phyloP scores from a whole-genome alignment of 148 eudicot species.

The Salicornia ramosissima region DNA sequence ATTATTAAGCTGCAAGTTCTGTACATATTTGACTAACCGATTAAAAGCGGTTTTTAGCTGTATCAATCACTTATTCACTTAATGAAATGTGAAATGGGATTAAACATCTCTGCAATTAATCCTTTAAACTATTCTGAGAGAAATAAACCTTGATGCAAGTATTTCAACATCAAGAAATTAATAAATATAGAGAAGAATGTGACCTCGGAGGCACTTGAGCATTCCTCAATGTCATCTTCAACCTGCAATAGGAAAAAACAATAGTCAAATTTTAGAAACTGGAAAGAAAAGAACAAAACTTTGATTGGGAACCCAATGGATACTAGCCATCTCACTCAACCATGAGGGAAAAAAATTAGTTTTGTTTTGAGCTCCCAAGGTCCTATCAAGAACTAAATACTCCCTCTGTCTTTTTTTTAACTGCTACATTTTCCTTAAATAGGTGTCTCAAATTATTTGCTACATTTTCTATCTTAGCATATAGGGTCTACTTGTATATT shows the following conservation, averaged over 20 bases:
- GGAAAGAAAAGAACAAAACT: neutral
- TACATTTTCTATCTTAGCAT: no score
- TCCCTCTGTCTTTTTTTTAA: no score
- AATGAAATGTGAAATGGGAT: no score
- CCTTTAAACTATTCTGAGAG: neutral
- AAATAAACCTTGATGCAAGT: neutral
- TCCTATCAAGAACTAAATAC: neutral
- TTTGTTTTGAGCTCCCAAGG: neutral
- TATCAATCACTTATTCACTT: no score
- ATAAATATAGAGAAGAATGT: conserved; percentile 5
- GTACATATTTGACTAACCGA: no score
- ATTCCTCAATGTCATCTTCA: conserved; percentile 70
- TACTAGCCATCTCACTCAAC: neutral
- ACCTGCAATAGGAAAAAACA: conserved; percentile 25
- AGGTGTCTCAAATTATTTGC: no score
- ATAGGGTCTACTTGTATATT: no score
- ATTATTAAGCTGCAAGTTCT: no score
- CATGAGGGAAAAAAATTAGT: neutral
- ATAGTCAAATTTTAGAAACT: no score
- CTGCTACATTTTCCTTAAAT: no score
- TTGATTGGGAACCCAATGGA: neutral
- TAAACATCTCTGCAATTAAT: no score
- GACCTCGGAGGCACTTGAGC: conserved; percentile 58
- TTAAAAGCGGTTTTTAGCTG: no score
- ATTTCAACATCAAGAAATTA: neutral